phyloP scores from a whole-genome alignment of 108 stramenopile species.

The Pseudonitzschia multiseries region DNA sequence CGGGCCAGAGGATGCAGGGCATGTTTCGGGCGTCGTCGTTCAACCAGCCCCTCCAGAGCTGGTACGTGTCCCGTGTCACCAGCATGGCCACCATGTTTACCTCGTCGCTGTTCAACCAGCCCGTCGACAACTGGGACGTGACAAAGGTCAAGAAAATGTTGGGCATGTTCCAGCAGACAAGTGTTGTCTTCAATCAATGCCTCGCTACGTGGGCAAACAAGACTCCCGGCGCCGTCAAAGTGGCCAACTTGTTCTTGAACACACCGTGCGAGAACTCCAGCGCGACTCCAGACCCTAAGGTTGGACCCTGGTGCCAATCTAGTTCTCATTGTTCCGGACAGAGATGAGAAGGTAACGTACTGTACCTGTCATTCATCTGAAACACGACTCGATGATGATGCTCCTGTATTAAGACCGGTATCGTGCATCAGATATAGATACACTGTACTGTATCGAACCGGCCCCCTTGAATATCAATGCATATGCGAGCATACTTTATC shows the following conservation, averaged over 20 bases:
- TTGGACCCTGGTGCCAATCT: not conserved
- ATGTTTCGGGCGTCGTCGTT: constrained; percentile 32
- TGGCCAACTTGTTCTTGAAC: not conserved
- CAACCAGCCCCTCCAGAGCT: not conserved
- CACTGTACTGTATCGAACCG: too few relatives aligned
- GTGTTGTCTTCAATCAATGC: not conserved
- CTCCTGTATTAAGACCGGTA: too few relatives aligned
- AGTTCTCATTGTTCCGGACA: too few relatives aligned
- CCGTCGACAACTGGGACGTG: constrained; percentile 36
- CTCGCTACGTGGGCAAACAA: not conserved
- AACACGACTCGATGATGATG: too few relatives aligned
- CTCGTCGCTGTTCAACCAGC: constrained; percentile 27
- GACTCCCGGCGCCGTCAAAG: not conserved
- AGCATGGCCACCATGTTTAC: not conserved
- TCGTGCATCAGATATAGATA: too few relatives aligned
- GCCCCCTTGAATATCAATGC: too few relatives aligned
- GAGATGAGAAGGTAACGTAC: too few relatives aligned
- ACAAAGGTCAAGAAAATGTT: constrained; percentile 29
- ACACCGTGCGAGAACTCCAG: not conserved
- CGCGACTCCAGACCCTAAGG: not conserved
- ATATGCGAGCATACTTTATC: too few relatives aligned
- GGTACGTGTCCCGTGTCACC: constrained; percentile 8
- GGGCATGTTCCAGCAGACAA: constrained; percentile 21
- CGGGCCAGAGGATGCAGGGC: constrained; percentile 25
- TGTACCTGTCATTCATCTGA: too few relatives aligned